These are phyloP conservation scores for Catunica adiposa DNA, from an alignment of 2,329 filamentous ascomycete genomes.

Conservation along the genomic window DNA sequence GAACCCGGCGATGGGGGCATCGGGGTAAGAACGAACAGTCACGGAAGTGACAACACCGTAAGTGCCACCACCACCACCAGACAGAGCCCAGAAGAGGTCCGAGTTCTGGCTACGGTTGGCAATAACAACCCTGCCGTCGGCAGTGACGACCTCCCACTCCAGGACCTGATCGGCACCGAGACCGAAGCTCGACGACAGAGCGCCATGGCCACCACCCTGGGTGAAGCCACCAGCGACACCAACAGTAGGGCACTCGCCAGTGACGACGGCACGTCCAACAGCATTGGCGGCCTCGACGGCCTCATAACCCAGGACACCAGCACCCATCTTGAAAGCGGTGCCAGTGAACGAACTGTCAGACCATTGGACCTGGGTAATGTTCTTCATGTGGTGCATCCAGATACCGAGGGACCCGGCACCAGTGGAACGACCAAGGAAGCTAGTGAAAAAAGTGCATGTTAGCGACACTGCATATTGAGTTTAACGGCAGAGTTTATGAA, in stretches of 20 bases:
- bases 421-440: conserved; percentile 23
- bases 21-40: conserved; percentile 34
- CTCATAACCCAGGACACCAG: conserved; percentile 37
- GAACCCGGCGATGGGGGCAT: conserved; percentile 27
- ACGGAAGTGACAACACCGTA: conserved; percentile 41
- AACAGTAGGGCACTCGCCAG: conserved; percentile 38
- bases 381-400: conserved; percentile 27
- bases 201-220: conserved; percentile 43
- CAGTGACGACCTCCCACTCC: conserved; percentile 39
- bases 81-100: conserved; percentile 48
- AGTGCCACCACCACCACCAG: conserved; percentile 42
- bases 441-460: conserved; percentile 20
- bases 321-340: conserved; percentile 36
- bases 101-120: conserved; percentile 31
- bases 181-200: conserved; percentile 37
- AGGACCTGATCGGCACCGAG: conserved; percentile 43
- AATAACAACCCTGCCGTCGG: conserved; percentile 29
- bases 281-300: conserved; percentile 33
- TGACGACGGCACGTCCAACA: conserved; percentile 32
- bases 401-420: conserved; percentile 23
- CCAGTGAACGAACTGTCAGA: conserved; percentile 23
- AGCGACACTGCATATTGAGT: not conserved
- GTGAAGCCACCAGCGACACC: conserved; percentile 43
- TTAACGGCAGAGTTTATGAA: not conserved
- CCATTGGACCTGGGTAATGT: conserved; percentile 18